These are phyloP conservation scores for Trametes villosa DNA, from an alignment of 768 basidiomycete genomes.

Conservation along the genomic window DNA sequence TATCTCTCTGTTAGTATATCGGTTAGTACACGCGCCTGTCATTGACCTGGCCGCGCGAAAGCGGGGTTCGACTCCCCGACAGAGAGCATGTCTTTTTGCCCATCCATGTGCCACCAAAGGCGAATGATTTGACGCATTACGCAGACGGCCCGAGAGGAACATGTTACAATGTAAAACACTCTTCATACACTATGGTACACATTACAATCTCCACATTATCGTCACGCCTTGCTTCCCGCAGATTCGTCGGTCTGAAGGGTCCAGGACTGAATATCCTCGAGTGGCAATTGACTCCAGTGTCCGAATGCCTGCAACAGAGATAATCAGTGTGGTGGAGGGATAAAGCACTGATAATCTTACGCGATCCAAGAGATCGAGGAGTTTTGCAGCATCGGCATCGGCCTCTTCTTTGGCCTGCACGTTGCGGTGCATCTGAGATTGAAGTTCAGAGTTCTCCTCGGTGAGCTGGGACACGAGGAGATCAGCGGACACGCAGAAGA, in stretches of 20 bases:
- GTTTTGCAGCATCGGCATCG: conserved; percentile 48
- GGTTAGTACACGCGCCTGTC: conserved; percentile 24
- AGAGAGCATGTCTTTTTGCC: conserved; percentile 11
- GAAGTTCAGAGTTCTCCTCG: conserved; percentile 53
- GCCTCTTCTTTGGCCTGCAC: conserved; percentile 48
- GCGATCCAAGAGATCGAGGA: conserved; percentile 58
- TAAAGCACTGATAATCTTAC: conserved; percentile 39
- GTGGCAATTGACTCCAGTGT: conserved; percentile 58
- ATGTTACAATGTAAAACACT: not conserved
- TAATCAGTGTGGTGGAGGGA: conserved; percentile 14
- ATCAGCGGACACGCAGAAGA: not conserved
- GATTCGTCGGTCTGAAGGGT: conserved; percentile 44
- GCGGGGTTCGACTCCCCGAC: conserved; percentile 42
- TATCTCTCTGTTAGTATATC: conserved; percentile 23
- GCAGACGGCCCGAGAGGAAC: not conserved
- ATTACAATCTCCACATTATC: not conserved
- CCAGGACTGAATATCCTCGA: conserved; percentile 61
- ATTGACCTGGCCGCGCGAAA: conserved; percentile 33
- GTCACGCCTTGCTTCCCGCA: conserved; percentile 17
- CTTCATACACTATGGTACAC: not conserved
- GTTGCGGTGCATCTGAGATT: conserved; percentile 54
- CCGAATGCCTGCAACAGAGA: conserved; percentile 23
- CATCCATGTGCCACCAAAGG: not conserved
- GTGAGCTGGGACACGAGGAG: conserved; percentile 50
- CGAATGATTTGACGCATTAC: not conserved